Percentiles rank a stretch among this genome's conserved stretches.
These are phyloP conservation scores for Oryza punctata DNA, from an alignment of 176 grass and related monocot species.

Conservation along the genomic window DNA sequence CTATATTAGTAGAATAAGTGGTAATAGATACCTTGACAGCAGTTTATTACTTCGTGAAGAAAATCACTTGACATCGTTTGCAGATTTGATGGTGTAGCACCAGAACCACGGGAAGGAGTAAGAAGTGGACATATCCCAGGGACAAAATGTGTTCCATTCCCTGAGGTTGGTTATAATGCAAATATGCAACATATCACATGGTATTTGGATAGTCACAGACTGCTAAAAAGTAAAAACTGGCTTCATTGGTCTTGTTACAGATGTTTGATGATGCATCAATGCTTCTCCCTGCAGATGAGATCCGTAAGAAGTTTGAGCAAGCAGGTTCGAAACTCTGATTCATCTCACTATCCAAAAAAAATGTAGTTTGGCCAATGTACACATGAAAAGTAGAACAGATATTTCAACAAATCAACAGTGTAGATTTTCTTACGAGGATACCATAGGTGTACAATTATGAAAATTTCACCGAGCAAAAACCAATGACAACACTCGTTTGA, in stretches of 20 bases:
- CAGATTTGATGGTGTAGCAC: slow-evolving; percentile 90
- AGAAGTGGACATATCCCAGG: slow-evolving; percentile 89
- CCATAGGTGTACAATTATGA: neutral
- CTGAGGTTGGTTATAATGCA: slow-evolving; percentile 52
- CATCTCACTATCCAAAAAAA: neutral
- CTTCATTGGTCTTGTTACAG: slow-evolving; percentile 37
- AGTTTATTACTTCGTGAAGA: slow-evolving; percentile 14
- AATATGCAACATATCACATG: slow-evolving; percentile 19
- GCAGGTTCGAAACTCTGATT: slow-evolving; percentile 56
- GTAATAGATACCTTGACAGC: neutral
- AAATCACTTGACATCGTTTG: neutral
- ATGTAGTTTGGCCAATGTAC: neutral
- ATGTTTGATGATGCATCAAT: slow-evolving; percentile 70
- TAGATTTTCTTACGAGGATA: neutral
- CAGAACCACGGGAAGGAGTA: slow-evolving; percentile 85
- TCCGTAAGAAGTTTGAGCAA: slow-evolving; percentile 66
- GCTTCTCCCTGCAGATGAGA: slow-evolving; percentile 65
- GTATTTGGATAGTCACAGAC: slow-evolving; percentile 28
- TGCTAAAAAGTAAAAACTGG: slow-evolving; percentile 39
- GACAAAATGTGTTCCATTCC: slow-evolving; percentile 81
- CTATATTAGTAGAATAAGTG: neutral
- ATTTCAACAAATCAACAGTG: neutral
- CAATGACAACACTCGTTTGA: neutral
- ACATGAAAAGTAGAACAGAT: slow-evolving; percentile 7
- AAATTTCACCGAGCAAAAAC: slow-evolving; percentile 7